Base-by-base conservation (phyloP, 1,284 basidiomycete genomes). In the Stereum hirsutum region DNA sequence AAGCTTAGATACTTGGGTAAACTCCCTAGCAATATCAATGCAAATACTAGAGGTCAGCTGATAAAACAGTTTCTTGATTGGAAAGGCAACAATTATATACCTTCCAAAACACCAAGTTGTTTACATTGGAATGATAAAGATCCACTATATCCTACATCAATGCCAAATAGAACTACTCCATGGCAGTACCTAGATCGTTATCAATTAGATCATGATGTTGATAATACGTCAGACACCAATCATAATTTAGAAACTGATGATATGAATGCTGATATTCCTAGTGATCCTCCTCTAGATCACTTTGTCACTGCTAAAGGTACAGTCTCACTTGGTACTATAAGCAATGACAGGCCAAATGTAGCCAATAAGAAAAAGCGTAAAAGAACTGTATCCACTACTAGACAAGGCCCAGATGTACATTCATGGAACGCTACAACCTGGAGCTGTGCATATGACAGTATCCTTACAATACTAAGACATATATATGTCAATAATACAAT, bases 401-500 rank as follows among this genome's bases (percentile, higher is more conserved):
- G 14, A 2, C 4, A 15, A 41, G 15, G 8, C 11, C 11, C 17
- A 15, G 43, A 19, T 4, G 12, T 28, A 45, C 32, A 17, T 27
- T 34, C 12, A 25, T 46, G 45, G 44, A 35, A 46, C 28, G 19
- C 20, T n/a, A 23, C 5, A 7, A 40, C 30, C 14, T 41, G 26
- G 30, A 46, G 44, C 21, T 46, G 41, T 30, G 45, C 41, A 17
- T 48, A 48, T 32, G 39, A 43, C 15, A 25, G 31, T 36, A 32
- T 46, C 5, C 35, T 63, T 27, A 52, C 28, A 63, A 66, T 50
- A 12, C 12, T n/a, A n/a, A n/a, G n/a, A 31, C 8, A 20, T 17
- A 26, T 23, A 26, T n/a, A 5, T 28, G 26, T 31, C 20, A 19
- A 31, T 17, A 28, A 26, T 17, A 41, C 10, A 21, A 17, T 20